A percentile compares a stretch with the other conserved stretches of the same genome.
These are phyloP conservation scores for Smithsoniella earleae DNA, from an alignment of 163 green algal genomes.

Conservation along the genomic window DNA sequence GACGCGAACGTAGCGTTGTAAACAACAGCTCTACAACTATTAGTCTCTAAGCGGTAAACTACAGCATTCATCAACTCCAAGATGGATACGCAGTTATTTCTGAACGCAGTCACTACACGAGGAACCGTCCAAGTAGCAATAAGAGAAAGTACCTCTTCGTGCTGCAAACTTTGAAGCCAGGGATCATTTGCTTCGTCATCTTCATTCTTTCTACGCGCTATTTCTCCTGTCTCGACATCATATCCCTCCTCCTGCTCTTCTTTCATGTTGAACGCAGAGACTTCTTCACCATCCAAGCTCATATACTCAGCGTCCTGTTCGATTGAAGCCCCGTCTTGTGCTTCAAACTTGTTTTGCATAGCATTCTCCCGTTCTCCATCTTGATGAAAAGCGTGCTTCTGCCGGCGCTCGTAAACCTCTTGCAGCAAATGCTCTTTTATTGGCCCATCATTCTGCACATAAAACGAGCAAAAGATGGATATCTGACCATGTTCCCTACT, in stretches of 20 bases:
- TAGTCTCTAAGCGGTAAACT: no score
- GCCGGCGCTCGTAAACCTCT: background rate
- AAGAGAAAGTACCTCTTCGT: background rate
- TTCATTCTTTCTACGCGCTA: background rate
- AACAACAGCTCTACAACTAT: no score
- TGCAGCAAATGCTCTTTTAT: conserved; percentile 4
- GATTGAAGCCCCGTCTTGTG: background rate
- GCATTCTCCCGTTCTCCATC: background rate
- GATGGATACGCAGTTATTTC: no score
- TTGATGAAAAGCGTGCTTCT: background rate
- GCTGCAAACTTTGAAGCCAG: background rate
- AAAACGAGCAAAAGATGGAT: background rate
- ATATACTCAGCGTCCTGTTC: background rate
- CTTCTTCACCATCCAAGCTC: background rate
- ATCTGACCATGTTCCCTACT: background rate
- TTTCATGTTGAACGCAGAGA: conserved; percentile 15
- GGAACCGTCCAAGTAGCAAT: background rate
- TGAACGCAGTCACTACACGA: no score
- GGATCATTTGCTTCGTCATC: conserved; percentile 5
- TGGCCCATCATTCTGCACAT: background rate
- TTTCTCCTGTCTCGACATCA: background rate
- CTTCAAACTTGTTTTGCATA: background rate
- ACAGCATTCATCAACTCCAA: no score
- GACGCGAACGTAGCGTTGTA: no score
- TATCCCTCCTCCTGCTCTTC: background rate